A percentile compares a stretch with the other conserved stretches of the same genome.
Evolutionary conservation across 345 rosid species (phyloP).

Genomic region (Eucalyptus cloeziana): DNA sequence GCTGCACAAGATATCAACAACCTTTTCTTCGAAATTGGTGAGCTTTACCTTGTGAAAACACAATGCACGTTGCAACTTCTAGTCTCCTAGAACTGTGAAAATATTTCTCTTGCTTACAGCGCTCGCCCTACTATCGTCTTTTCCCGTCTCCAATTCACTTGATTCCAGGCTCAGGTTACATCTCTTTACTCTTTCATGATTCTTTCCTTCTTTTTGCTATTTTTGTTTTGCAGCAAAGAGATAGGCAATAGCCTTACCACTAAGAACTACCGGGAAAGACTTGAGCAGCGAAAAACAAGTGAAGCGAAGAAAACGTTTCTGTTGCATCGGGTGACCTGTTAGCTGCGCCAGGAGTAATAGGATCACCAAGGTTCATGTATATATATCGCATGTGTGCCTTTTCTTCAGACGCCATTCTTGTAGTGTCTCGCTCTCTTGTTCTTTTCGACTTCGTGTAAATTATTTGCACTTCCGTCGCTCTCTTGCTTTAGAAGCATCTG

Average conservation of each 20-base stretch:
- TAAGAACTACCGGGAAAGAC: constrained; percentile 19
- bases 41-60: neutral
- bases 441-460: neutral
- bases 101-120: neutral
- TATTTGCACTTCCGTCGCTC: neutral
- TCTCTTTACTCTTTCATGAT: neutral
- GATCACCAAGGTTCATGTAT: neutral
- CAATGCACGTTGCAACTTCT: neutral
- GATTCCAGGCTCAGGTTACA: neutral
- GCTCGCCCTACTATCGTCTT: neutral
- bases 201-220: neutral
- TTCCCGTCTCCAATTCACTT: neutral
- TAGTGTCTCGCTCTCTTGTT: neutral
- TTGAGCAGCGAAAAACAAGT: constrained; percentile 14
- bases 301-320: constrained; percentile 17
- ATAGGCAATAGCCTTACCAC: constrained; percentile 23
- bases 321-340: constrained; percentile 30
- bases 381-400: neutral
- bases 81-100: neutral
- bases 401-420: neutral
- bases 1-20: constrained; percentile 18
- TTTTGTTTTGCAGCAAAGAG: constrained; percentile 31
- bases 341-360: neutral
- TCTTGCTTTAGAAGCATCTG: neutral
- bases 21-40: constrained; percentile 28